Evolutionary conservation across 345 rosid genomes (phyloP).

Genomic region (Eucalyptus polybractea): DNA sequence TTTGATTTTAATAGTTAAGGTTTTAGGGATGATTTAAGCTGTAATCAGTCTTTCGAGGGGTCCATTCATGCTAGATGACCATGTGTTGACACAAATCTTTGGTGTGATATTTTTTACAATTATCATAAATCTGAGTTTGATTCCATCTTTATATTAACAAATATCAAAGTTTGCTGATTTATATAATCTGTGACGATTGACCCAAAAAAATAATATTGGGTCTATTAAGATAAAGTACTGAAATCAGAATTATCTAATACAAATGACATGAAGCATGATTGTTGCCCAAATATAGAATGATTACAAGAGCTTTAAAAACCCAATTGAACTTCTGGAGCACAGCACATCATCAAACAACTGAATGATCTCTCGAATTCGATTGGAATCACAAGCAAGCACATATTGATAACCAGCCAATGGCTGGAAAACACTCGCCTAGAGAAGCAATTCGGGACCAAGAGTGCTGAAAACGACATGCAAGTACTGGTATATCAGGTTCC

Average conservation of each 20-base stretch:
- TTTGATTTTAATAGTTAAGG: too few relatives aligned
- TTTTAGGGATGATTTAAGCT: background rate
- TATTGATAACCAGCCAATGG: background rate
- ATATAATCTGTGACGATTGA: background rate
- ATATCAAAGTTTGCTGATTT: background rate
- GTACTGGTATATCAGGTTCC: background rate
- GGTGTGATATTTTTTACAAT: background rate
- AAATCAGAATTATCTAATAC: background rate
- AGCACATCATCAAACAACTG: background rate
- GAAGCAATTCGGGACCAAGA: background rate
- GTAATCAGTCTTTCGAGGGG: background rate
- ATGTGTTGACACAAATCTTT: background rate
- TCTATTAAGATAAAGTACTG: background rate
- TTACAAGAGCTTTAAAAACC: accelerated
- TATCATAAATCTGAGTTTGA: background rate
- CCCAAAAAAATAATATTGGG: background rate
- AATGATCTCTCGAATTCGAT: accelerated
- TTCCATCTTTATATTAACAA: background rate
- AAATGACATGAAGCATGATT: background rate
- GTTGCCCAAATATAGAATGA: background rate
- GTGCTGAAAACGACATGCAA: background rate
- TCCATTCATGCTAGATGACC: background rate
- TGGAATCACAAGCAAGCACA: background rate
- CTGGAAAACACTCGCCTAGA: background rate
- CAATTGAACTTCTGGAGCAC: accelerated